Conservation (phyloP, 371 early-diverging fungal species). For the Rhizomucor miehei region DNA sequence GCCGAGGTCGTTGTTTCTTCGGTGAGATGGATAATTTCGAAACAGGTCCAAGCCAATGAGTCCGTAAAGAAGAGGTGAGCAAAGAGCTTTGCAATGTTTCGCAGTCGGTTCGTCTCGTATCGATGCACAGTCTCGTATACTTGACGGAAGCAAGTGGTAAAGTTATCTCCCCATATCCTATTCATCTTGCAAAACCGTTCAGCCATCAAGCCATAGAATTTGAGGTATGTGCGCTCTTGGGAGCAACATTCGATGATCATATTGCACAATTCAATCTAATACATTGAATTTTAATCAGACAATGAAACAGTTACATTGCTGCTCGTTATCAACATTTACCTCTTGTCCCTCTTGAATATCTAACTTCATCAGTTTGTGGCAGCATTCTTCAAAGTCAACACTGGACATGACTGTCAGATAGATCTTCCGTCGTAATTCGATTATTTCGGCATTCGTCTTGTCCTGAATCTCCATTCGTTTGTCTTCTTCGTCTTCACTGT, state of each 20-base stretch:
- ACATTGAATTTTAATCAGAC: not conserved
- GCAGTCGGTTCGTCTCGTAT: conserved; percentile 90
- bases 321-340: no score
- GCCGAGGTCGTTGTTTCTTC: conserved; percentile 93
- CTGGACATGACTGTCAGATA: conserved; percentile 97
- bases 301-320: no score
- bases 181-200: conserved; percentile 92
- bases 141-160: conserved; percentile 76
- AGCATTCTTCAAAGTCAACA: conserved; percentile 93
- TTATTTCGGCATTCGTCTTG: conserved; percentile 84
- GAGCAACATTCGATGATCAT: conserved; percentile 98
- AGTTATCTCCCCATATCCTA: conserved; percentile 75
- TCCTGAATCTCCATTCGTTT: conserved; percentile 79
- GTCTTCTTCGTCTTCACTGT: conserved; percentile 36
- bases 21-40: conserved; percentile 76
- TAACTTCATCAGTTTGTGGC: conserved; percentile 91
- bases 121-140: conserved; percentile 90
- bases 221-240: conserved; percentile 93
- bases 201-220: conserved; percentile 90
- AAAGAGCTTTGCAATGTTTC: conserved; percentile 92
- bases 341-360: conserved; percentile 83
- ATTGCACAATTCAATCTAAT: conserved; percentile 81
- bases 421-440: conserved; percentile 88
- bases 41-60: conserved; percentile 83
- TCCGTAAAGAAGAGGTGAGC: conserved; percentile 88